phyloP scores from a whole-genome alignment of 768 basidiomycete genomes.

The Pulveroboletus ravenelii region DNA sequence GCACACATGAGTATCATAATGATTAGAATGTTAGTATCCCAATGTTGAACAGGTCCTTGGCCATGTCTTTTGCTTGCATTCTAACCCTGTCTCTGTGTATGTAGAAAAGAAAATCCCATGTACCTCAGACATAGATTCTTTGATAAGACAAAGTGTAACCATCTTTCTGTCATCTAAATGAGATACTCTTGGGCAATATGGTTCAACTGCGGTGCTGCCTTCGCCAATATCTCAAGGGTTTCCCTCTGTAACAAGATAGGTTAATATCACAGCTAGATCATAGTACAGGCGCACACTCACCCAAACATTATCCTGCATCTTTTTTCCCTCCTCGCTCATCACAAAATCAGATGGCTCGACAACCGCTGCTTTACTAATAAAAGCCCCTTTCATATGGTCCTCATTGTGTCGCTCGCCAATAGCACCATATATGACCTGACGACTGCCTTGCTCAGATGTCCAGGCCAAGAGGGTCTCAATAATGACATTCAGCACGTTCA shows the following conservation, averaged over 20 bases:
- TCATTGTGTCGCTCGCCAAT: slow-evolving; percentile 22
- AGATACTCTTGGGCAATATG: slow-evolving; percentile 14
- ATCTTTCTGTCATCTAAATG: not conserved
- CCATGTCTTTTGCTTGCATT: too few relatives aligned
- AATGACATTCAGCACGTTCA: not conserved
- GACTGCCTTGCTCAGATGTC: slow-evolving; percentile 32
- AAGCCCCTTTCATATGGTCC: slow-evolving; percentile 21
- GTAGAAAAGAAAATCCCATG: too few relatives aligned
- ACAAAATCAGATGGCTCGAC: slow-evolving; percentile 32
- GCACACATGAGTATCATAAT: too few relatives aligned
- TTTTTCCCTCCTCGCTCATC: slow-evolving; percentile 26
- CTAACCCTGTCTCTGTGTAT: too few relatives aligned
- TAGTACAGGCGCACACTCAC: slow-evolving; percentile 22
- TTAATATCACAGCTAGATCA: not conserved
- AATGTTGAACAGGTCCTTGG: too few relatives aligned
- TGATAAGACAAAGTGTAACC: too few relatives aligned
- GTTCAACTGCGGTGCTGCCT: slow-evolving; percentile 8
- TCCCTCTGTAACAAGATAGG: slow-evolving; percentile 8
- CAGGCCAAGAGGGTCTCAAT: slow-evolving; percentile 11
- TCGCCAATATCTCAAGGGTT: slow-evolving; percentile 17
- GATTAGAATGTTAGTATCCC: too few relatives aligned
- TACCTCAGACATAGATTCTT: too few relatives aligned
- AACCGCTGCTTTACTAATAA: slow-evolving; percentile 7
- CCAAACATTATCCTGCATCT: slow-evolving; percentile 32
- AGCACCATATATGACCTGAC: slow-evolving; percentile 32